Percentiles rank a stretch among this genome's conserved stretches.
These are phyloP conservation scores for Coemansia javaensis DNA, from an alignment of 192 early-diverging fungal genomes.

Conservation along the genomic window DNA sequence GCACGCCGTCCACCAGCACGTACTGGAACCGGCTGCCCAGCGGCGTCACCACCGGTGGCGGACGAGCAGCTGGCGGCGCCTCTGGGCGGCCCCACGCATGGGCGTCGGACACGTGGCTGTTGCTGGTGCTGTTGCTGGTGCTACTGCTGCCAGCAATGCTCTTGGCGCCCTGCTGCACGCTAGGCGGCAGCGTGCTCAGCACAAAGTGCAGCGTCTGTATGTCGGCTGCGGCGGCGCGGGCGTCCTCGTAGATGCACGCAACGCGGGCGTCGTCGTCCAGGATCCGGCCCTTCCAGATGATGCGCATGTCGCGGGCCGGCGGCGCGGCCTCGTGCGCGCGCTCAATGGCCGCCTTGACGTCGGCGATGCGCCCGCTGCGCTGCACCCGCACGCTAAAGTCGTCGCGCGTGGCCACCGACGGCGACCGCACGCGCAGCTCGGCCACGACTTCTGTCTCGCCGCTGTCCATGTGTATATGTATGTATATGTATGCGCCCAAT, in stretches of 20 bases:
- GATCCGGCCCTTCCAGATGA: constrained; percentile 44
- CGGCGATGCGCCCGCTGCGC: constrained; percentile 10
- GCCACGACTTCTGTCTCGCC: constrained; percentile 1
- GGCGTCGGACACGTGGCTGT: no score
- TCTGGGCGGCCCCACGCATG: no score
- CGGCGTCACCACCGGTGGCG: constrained; percentile 8
- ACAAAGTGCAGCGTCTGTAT: constrained; percentile 40
- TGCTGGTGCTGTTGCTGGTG: no score
- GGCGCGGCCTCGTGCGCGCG: constrained; percentile 17
- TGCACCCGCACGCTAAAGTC: constrained; percentile 18
- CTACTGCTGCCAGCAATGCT: background rate
- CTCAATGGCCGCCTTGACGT: constrained; percentile 36
- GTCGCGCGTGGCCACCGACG: constrained; percentile 31
- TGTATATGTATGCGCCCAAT: no score
- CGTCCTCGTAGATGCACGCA: constrained; percentile 1
- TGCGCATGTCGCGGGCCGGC: constrained; percentile 33
- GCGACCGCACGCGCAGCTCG: constrained; percentile 28
- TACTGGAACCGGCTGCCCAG: constrained; percentile 43
- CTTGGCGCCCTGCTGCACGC: no score
- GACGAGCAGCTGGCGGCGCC: background rate
- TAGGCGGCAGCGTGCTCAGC: constrained; percentile 5
- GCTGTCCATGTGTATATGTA: background rate
- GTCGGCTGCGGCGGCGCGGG: background rate
- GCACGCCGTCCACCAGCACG: constrained; percentile 37
- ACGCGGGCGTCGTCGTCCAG: constrained; percentile 17